A percentile compares a stretch with the other conserved stretches of the same genome.
These are phyloP conservation scores for Nakazawaea molendinolei DNA, from an alignment of 805 yeast genomes.

Conservation along the genomic window DNA sequence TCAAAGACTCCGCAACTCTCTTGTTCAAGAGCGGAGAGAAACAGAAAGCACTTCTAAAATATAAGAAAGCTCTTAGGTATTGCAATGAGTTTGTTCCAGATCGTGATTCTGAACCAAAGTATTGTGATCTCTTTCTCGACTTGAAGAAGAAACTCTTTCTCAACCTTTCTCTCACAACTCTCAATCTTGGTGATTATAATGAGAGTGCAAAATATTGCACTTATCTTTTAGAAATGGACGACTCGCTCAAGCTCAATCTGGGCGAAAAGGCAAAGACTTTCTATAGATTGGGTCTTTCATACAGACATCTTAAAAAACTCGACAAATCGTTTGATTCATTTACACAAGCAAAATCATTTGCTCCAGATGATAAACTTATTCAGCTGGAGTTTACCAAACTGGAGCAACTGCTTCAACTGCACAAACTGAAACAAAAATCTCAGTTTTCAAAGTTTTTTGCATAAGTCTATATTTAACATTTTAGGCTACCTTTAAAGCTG, in stretches of 20 bases:
- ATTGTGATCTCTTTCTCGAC: slow-evolving; percentile 40
- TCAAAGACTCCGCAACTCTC: slow-evolving; percentile 62
- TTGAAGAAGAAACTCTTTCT: slow-evolving; percentile 44
- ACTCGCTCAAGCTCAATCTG: slow-evolving; percentile 15
- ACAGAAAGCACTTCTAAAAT: slow-evolving; percentile 64
- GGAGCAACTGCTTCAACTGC: slow-evolving; percentile 31
- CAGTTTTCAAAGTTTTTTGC: slow-evolving; percentile 60
- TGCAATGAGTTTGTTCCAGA: slow-evolving; percentile 72
- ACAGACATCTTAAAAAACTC: not conserved
- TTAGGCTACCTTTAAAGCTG: no score
- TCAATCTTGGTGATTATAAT: slow-evolving; percentile 43
- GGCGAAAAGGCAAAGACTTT: slow-evolving; percentile 51
- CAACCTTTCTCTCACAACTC: slow-evolving; percentile 51
- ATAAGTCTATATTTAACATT: no score
- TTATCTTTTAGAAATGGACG: slow-evolving; percentile 47
- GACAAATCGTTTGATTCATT: slow-evolving; percentile 29
- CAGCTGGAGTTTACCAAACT: slow-evolving; percentile 35
- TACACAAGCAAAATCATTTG: slow-evolving; percentile 32
- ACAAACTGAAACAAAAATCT: slow-evolving; percentile 43
- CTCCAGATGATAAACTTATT: slow-evolving; percentile 46
- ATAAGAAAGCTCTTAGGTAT: slow-evolving; percentile 59
- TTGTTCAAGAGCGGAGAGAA: slow-evolving; percentile 48
- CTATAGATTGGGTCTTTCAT: slow-evolving; percentile 43
- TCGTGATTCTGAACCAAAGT: slow-evolving; percentile 49
- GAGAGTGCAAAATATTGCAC: slow-evolving; percentile 47